Evolutionary conservation across 495 filamentous ascomycete genomes (phyloP).

Genomic region (Podospora didyma): DNA sequence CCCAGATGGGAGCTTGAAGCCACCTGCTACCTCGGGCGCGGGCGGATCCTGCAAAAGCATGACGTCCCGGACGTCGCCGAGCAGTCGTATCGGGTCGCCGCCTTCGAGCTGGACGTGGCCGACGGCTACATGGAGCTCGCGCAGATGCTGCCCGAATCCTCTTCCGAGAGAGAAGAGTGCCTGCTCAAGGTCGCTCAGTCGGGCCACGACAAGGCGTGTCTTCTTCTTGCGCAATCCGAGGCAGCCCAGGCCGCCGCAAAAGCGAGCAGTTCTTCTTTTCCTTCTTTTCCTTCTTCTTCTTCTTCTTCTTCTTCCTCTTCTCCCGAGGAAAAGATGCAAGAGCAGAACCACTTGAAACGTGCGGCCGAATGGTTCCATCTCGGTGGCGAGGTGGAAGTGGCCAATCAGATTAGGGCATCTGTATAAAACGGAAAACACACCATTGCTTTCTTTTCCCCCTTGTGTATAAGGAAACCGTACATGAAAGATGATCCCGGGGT

Average conservation of each 20-base stretch:
- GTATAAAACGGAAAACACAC: too few species aligned
- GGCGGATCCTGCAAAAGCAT: constrained; percentile 16
- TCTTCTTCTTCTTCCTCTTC: too few species aligned
- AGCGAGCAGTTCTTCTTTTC: not conserved
- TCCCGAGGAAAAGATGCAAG: not conserved
- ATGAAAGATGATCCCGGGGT: too few species aligned
- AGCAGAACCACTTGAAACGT: not conserved
- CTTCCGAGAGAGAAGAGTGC: constrained; percentile 13
- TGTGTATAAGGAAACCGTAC: too few species aligned
- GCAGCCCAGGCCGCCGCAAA: not conserved
- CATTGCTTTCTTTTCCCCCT: too few species aligned
- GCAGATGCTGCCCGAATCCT: constrained; percentile 15
- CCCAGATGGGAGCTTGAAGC: constrained; percentile 32
- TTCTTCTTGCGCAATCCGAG: constrained; percentile 3
- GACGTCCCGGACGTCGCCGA: constrained; percentile 15
- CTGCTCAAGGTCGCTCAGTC: constrained; percentile 29
- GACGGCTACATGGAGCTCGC: constrained; percentile 21
- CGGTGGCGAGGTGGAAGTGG: not conserved
- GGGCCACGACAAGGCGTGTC: constrained; percentile 18
- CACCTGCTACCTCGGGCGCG: constrained; percentile 22
- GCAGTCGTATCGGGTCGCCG: constrained; percentile 17
- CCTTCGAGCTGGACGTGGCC: constrained; percentile 26
- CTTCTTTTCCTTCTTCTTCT: too few species aligned
- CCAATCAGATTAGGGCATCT: not conserved
- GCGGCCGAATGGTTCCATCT: constrained; percentile 10